phyloP scores from a whole-genome alignment of 371 early-diverging fungal genomes.

The Fennellomyces sp. region DNA sequence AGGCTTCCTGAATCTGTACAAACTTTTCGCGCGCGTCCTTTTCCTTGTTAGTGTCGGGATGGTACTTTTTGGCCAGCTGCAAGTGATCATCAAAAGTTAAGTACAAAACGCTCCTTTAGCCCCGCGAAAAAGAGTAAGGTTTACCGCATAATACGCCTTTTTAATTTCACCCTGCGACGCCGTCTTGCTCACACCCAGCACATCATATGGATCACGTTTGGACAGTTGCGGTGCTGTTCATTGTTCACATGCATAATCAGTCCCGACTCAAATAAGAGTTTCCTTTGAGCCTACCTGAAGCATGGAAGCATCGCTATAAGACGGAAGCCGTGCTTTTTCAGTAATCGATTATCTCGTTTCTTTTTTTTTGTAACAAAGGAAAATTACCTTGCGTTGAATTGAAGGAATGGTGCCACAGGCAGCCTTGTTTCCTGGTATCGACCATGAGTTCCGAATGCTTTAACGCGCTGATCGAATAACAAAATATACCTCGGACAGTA shows the following conservation, averaged over 20 bases:
- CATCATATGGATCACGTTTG: slow-evolving; percentile 81
- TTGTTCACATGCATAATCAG: background rate
- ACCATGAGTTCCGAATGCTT: background rate
- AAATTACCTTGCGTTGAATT: slow-evolving; percentile 18
- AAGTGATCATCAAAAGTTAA: too few species aligned
- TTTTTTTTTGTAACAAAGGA: background rate
- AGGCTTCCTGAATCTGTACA: slow-evolving; percentile 94
- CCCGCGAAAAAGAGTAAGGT: too few species aligned
- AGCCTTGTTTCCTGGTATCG: slow-evolving; percentile 1
- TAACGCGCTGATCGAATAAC: background rate
- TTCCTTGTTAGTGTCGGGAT: slow-evolving; percentile 96
- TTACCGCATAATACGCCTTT: slow-evolving; percentile 91
- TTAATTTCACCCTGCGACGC: slow-evolving; percentile 89
- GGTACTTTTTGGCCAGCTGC: slow-evolving; percentile 91
- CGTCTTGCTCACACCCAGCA: slow-evolving; percentile 78
- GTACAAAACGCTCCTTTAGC: too few species aligned
- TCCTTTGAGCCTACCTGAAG: slow-evolving; percentile 25
- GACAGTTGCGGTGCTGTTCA: slow-evolving; percentile 12
- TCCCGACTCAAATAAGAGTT: background rate
- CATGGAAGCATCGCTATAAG: slow-evolving; percentile 30
- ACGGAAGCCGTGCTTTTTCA: background rate
- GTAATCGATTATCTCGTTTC: too few species aligned
- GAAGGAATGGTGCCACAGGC: slow-evolving; percentile 18
- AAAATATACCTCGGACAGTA: background rate
- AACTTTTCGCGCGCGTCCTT: slow-evolving; percentile 92